Percentiles rank a stretch among this genome's conserved stretches.
phyloP scores from a whole-genome alignment of 2,329 filamentous ascomycete species.

The Hymenoscyphus fraxineus region DNA sequence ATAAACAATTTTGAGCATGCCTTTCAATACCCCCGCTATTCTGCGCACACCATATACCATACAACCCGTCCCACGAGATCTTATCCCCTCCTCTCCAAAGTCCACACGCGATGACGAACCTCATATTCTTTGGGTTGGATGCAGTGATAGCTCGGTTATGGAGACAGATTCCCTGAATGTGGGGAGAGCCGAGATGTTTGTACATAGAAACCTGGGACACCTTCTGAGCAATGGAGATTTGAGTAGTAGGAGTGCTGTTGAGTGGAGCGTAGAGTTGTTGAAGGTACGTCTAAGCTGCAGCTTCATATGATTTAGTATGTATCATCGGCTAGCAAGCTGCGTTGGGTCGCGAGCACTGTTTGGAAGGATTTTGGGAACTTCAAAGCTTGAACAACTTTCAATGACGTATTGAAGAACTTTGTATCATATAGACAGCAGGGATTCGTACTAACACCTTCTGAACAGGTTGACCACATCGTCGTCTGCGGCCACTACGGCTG shows the following conservation, averaged over 20 bases:
- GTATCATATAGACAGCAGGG: not conserved
- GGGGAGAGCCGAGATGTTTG: slow-evolving; percentile 63
- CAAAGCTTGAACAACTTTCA: not conserved
- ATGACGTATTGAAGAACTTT: not conserved
- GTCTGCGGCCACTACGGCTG: slow-evolving; percentile 54
- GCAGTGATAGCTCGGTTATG: slow-evolving; percentile 62
- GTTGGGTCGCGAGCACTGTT: not conserved
- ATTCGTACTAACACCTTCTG: not conserved
- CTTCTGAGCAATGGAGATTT: slow-evolving; percentile 58
- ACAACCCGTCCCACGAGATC: slow-evolving; percentile 9
- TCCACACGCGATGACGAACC: slow-evolving; percentile 31
- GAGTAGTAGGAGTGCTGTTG: slow-evolving; percentile 57
- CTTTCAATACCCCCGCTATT: slow-evolving; percentile 8
- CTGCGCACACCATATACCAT: slow-evolving; percentile 9
- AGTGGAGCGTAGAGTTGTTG: slow-evolving; percentile 59
- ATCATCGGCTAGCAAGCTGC: not conserved
- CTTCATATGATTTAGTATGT: not conserved
- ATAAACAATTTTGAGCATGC: not conserved
- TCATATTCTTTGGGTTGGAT: slow-evolving; percentile 64
- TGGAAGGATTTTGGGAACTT: too few relatives aligned
- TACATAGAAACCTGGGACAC: slow-evolving; percentile 69
- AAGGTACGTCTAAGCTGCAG: slow-evolving; percentile 42
- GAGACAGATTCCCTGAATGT: slow-evolving; percentile 61
- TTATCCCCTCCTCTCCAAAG: slow-evolving; percentile 2
- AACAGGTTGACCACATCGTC: slow-evolving; percentile 50